Percentiles rank a stretch among this genome's conserved stretches.
Evolutionary conservation across 345 rosid species (phyloP).

Genomic region (Pelargonium nanum): DNA sequence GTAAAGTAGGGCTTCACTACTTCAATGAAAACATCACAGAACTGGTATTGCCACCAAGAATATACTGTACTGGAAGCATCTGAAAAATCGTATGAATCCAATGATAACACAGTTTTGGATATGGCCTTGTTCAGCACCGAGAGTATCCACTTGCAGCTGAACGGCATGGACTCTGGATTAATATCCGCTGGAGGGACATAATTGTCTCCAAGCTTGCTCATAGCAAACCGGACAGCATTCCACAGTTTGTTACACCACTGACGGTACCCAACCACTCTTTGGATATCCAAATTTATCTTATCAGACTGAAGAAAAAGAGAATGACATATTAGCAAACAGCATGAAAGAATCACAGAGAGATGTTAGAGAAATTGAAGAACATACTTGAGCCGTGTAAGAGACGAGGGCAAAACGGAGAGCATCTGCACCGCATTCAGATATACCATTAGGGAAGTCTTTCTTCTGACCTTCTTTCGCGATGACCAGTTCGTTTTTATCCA

Average conservation of each 20-base stretch:
- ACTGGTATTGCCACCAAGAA: constrained; percentile 97
- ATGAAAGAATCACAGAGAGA: background rate
- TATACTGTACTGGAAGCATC: constrained; percentile 68
- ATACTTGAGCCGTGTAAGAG: constrained; percentile 91
- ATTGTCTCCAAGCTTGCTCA: constrained; percentile 74
- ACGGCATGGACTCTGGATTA: constrained; percentile 44
- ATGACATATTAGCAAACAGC: background rate
- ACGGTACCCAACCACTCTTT: constrained; percentile 93
- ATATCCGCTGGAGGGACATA: constrained; percentile 43
- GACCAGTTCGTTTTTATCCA: constrained; percentile 59
- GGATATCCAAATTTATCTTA: constrained; percentile 90
- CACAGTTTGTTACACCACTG: constrained; percentile 98
- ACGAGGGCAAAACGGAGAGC: constrained; percentile 97
- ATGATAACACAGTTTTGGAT: constrained; percentile 40
- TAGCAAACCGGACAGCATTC: constrained; percentile 94
- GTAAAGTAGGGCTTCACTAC: constrained; percentile 77
- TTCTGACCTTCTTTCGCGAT: constrained; percentile 74
- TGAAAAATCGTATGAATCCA: constrained; percentile 63
- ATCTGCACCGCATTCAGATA: constrained; percentile 93
- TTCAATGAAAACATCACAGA: constrained; percentile 91
- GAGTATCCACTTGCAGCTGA: constrained; percentile 87
- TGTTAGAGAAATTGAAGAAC: constrained; percentile 1
- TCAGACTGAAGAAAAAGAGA: constrained; percentile 53
- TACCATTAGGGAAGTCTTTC: constrained; percentile 82
- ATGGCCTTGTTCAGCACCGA: constrained; percentile 68